Base-by-base conservation (phyloP, 2,329 filamentous ascomycete genomes). In the Hymenoscyphus salicellus region DNA sequence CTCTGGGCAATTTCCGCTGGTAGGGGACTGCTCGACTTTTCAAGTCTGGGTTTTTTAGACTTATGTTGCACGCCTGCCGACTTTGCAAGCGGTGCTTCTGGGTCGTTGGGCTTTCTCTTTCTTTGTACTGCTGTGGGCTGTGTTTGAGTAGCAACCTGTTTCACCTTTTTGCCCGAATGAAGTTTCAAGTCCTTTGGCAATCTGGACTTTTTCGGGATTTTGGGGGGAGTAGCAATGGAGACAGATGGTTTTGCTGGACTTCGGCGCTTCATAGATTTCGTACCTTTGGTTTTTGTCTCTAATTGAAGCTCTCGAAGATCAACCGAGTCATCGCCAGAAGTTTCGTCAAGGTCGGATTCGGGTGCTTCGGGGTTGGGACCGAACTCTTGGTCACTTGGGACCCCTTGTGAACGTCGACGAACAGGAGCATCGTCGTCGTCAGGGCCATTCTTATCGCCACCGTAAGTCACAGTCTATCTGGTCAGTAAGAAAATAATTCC, bases 351-450 rank as follows among this genome's bases (percentile, higher is more conserved):
- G 16, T 63, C 62, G 7, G 46, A 56, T 36, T 63, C 61, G 3
- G 62, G 55, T 23, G 55, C 58, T 20, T n/a, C 32, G 30, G 43
- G 46, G n/a, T 41, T 57, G 20, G 43, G 57, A 17, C 55, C 64
- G 30, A 70, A 68, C 23, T 70, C 68, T 33, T 58, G 52, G 46
- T 70, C 68, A 61, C 66, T 33, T 57, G 23, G 11, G 30, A 41
- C 7, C 41, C 52, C 32, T 20, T 55, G 59, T 33, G 56, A 23
- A 7, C 55, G 23, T 33, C 52, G 14, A 60, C 55, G 11, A 59
- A 46, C 49, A 10, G 55, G 28, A 32, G 28, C 58, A 17, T 58
- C 57, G 28, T 68, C 66, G 55, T 70, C 68, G 16, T 66, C 61
- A 33, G 62, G 11, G 20, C 41, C 62, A 46, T 65, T 60, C 33